Conservation (phyloP, 176 grass and related monocot species). For the Avena atlantica region DNA sequence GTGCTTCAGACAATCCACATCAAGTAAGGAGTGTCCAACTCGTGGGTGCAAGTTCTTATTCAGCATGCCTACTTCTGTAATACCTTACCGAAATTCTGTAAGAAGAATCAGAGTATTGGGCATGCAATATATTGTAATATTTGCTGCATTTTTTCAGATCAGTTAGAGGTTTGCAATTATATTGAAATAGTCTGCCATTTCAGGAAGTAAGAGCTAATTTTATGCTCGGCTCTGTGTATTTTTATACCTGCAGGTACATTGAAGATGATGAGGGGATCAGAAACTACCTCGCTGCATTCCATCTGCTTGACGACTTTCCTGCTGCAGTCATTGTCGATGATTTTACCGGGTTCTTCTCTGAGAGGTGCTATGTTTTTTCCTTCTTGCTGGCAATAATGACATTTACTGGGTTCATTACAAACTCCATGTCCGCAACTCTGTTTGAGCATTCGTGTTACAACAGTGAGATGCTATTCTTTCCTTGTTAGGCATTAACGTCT, state of each 20-base stretch:
- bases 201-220: not conserved
- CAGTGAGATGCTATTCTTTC: slow-evolving; percentile 36
- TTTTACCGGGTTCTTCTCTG: slow-evolving; percentile 82
- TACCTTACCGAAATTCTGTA: slow-evolving; percentile 5
- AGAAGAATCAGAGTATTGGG: not conserved
- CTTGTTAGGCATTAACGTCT: not conserved
- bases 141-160: not conserved
- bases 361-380: slow-evolving; percentile 46
- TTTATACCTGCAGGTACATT: slow-evolving; percentile 63
- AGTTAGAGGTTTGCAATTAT: not conserved
- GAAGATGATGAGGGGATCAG: slow-evolving; percentile 76
- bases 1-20: slow-evolving; percentile 73
- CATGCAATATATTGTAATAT: not conserved
- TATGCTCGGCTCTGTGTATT: slow-evolving; percentile 3
- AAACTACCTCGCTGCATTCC: slow-evolving; percentile 89
- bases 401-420: not conserved
- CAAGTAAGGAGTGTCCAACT: slow-evolving; percentile 62
- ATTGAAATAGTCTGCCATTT: not conserved
- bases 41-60: not conserved
- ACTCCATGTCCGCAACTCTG: too few species aligned
- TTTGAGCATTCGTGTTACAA: not conserved
- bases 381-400: slow-evolving; percentile 7
- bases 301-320: slow-evolving; percentile 70
- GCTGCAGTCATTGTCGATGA: slow-evolving; percentile 85
- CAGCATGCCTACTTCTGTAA: not conserved